phyloP scores from a whole-genome alignment of 129 eudicot genomes.

The Pulicaria dysenterica region DNA sequence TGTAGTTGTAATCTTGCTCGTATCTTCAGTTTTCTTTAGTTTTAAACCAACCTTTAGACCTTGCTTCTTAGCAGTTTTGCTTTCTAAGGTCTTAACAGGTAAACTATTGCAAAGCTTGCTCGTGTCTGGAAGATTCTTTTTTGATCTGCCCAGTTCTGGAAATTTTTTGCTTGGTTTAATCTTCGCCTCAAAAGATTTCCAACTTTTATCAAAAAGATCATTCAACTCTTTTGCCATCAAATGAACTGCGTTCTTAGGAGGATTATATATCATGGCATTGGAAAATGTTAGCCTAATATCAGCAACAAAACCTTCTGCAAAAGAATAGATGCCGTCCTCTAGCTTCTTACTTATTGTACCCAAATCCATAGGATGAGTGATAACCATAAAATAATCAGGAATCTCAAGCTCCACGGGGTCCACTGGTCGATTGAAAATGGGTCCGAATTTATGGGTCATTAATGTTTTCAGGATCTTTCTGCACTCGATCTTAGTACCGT shows the following conservation, averaged over 20 bases:
- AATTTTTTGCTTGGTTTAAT: not conserved
- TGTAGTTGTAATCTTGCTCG: slow-evolving; percentile 15
- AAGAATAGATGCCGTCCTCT: slow-evolving; percentile 42
- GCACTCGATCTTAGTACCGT: slow-evolving; percentile 38
- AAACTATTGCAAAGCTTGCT: not conserved
- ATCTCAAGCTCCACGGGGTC: slow-evolving; percentile 55
- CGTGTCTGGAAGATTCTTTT: slow-evolving; percentile 11
- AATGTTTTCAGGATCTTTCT: slow-evolving; percentile 49
- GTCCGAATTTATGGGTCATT: slow-evolving; percentile 41
- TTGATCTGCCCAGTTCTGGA: not conserved
- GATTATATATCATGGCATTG: slow-evolving; percentile 75
- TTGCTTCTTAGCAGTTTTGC: slow-evolving; percentile 17
- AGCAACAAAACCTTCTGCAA: slow-evolving; percentile 57
- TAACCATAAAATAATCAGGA: slow-evolving; percentile 66
- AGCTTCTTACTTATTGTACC: slow-evolving; percentile 60
- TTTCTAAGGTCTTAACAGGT: slow-evolving; percentile 20
- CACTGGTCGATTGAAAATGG: slow-evolving; percentile 57
- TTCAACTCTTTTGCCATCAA: slow-evolving; percentile 48
- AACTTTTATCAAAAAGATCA: slow-evolving; percentile 39
- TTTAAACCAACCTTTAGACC: slow-evolving; percentile 7
- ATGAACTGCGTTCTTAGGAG: slow-evolving; percentile 51
- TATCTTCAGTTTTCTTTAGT: slow-evolving; percentile 28
- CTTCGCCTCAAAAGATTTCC: slow-evolving; percentile 51
- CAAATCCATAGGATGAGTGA: slow-evolving; percentile 78
- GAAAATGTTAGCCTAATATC: slow-evolving; percentile 71